Evolutionary conservation across 176 grass and related monocot genomes (phyloP).

Genomic region (Dactylis glomerata): DNA sequence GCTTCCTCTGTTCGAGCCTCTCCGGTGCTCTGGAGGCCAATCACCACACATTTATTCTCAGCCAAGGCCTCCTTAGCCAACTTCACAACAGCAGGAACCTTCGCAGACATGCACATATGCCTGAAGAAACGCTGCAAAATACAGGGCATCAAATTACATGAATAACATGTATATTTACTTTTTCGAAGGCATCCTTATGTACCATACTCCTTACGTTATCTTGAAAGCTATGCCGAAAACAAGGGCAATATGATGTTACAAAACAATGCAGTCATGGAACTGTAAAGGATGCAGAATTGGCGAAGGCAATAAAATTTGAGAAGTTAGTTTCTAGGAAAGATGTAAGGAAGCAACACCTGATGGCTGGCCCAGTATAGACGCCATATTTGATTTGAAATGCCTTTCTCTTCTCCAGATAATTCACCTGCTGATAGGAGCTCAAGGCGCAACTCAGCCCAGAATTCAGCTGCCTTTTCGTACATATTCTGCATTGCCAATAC

Average conservation of each 20-base stretch:
- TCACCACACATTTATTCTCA: slow-evolving; percentile 84
- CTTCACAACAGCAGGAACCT: slow-evolving; percentile 81
- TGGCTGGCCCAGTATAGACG: slow-evolving; percentile 96
- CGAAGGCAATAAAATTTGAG: slow-evolving; percentile 16
- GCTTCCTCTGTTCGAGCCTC: slow-evolving; percentile 98
- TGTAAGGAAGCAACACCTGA: slow-evolving; percentile 59
- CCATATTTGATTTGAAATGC: slow-evolving; percentile 84
- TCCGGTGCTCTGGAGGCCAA: slow-evolving; percentile 99
- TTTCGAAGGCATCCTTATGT: slow-evolving; percentile 17
- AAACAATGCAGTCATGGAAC: slow-evolving; percentile 25
- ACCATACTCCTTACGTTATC: neutral
- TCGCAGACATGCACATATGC: slow-evolving; percentile 98
- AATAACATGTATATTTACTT: slow-evolving; percentile 5
- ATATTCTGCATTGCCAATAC: slow-evolving; percentile 63
- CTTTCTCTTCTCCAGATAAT: slow-evolving; percentile 72
- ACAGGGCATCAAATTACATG: slow-evolving; percentile 30
- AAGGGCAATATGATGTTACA: slow-evolving; percentile 21
- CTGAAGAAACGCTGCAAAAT: slow-evolving; percentile 94
- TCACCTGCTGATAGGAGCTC: slow-evolving; percentile 81
- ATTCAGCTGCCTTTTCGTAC: slow-evolving; percentile 80
- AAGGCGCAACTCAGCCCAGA: slow-evolving; percentile 86
- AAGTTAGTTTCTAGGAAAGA: slow-evolving; percentile 21
- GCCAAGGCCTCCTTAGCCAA: slow-evolving; percentile 79
- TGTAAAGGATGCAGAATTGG: slow-evolving; percentile 20
- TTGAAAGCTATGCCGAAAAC: slow-evolving; percentile 13